A percentile compares a stretch with the other conserved stretches of the same genome.
Conservation (phyloP, 345 rosid genomes). For the Eucalyptus sideroxylon region DNA sequence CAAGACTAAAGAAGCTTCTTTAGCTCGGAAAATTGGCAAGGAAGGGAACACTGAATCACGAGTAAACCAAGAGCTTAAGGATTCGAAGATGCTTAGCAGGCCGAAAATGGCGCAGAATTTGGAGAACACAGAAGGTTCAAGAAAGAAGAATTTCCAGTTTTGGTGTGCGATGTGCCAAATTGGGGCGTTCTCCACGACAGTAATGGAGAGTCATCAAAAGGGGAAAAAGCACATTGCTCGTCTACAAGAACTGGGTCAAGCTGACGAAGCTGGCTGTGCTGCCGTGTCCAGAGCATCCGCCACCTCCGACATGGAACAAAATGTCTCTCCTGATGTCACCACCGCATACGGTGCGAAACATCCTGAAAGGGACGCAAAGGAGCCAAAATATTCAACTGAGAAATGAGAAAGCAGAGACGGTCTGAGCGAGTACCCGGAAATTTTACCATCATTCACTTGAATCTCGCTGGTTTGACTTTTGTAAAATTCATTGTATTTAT, state of each 20-base stretch:
- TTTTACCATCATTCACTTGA: not conserved
- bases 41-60: not conserved
- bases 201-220: slow-evolving; percentile 29
- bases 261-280: not conserved
- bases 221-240: slow-evolving; percentile 42
- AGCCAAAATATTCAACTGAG: not conserved
- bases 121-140: not conserved
- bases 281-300: not conserved
- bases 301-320: not conserved
- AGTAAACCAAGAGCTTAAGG: not conserved
- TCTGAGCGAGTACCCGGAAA: not conserved
- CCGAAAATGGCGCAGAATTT: not conserved
- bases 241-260: slow-evolving; percentile 3
- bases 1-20: slow-evolving; percentile 12
- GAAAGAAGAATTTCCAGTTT: slow-evolving; percentile 5
- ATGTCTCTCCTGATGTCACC: not conserved
- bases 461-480: not conserved
- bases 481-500: not conserved
- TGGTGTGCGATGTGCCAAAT: slow-evolving; percentile 48
- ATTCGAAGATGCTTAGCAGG: not conserved
- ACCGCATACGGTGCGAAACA: not conserved
- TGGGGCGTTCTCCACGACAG: slow-evolving; percentile 6
- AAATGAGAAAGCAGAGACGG: not conserved
- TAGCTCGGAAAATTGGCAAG: not conserved
- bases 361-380: not conserved